Conservation (phyloP, 2,329 filamentous ascomycete species). For the Pseudogymnoascus sp. region DNA sequence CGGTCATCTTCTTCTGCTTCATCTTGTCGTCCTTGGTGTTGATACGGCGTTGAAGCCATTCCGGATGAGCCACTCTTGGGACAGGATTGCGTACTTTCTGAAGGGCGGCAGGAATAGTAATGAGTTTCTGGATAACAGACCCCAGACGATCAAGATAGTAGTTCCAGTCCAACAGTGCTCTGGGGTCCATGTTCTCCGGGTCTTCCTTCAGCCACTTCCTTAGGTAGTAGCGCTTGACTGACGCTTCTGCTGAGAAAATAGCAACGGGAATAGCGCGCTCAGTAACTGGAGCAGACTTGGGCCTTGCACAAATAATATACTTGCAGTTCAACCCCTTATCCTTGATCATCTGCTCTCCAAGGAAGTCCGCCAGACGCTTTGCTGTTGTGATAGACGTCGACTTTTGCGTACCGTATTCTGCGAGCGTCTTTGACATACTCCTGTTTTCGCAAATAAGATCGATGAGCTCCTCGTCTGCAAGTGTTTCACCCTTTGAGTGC, state of each 20-base stretch:
- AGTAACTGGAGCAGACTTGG: conserved; percentile 83
- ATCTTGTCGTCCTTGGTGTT: conserved; percentile 93
- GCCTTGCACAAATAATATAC: conserved; percentile 89
- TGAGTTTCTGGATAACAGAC: conserved; percentile 96
- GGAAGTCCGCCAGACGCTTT: conserved; percentile 85
- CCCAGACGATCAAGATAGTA: conserved; percentile 95
- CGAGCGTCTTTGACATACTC: conserved; percentile 93
- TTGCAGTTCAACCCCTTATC: conserved; percentile 99
- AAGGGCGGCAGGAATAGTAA: conserved; percentile 93
- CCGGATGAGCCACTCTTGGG: conserved; percentile 84
- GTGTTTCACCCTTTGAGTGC: conserved; percentile 74
- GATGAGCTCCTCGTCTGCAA: conserved; percentile 94
- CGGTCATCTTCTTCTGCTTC: conserved; percentile 98
- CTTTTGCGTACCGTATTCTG: conserved; percentile 92
- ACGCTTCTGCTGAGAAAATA: conserved; percentile 90
- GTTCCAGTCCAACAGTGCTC: conserved; percentile 86
- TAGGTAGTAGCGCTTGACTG: conserved; percentile 79
- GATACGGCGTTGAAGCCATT: conserved; percentile 92
- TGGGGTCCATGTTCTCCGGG: conserved; percentile 79
- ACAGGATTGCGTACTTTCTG: conserved; percentile 95
- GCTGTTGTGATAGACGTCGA: conserved; percentile 99
- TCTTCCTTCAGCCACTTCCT: conserved; percentile 96
- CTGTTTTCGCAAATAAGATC: conserved; percentile 99
- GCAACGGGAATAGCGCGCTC: conserved; percentile 90
- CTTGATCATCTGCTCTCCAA: conserved; percentile 98